Percentiles rank a stretch among this genome's conserved stretches.
Conservation (phyloP, 495 filamentous ascomycete species). For the Penicillium robsamsonii region DNA sequence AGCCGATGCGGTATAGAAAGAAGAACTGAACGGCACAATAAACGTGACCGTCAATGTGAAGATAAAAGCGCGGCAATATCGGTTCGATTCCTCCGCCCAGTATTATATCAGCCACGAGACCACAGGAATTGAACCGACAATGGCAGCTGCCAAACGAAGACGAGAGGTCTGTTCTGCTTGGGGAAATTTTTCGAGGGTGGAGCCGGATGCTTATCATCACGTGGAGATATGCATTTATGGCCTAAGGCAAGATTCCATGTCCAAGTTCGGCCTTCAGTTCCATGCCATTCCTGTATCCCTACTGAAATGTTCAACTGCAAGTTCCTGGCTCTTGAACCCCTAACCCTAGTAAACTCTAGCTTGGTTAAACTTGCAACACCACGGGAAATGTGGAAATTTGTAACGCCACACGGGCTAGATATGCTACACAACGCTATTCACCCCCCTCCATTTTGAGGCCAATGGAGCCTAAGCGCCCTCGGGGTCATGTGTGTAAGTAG, state of each 20-base stretch:
- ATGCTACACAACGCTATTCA: constrained; percentile 7
- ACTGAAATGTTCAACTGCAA: not conserved
- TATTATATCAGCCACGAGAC: constrained; percentile 16
- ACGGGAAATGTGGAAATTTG: not conserved
- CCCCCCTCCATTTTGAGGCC: constrained; percentile 1
- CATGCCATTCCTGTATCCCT: not conserved
- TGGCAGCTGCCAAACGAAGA: constrained; percentile 29
- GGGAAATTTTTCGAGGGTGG: constrained; percentile 52
- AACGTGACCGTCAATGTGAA: constrained; percentile 1
- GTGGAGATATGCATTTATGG: constrained; percentile 39
- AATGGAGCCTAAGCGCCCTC: constrained; percentile 36
- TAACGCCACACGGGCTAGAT: constrained; percentile 1
- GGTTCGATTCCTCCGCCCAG: constrained; percentile 19
- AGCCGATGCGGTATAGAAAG: constrained; percentile 16
- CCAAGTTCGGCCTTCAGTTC: not conserved
- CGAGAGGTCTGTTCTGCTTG: constrained; percentile 22
- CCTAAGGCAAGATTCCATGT: constrained; percentile 18
- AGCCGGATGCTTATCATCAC: constrained; percentile 44
- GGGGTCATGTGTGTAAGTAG: constrained; percentile 41
- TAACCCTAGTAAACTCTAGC: not conserved
- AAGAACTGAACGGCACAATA: not conserved
- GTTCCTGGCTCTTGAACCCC: not conserved
- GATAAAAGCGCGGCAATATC: not conserved
- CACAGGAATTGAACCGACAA: constrained; percentile 30
- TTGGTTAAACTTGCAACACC: not conserved